Percentiles rank a stretch among this genome's conserved stretches.
Evolutionary conservation across 75 land plant species (phyloP).

Genomic region (Gnetum montanum): DNA sequence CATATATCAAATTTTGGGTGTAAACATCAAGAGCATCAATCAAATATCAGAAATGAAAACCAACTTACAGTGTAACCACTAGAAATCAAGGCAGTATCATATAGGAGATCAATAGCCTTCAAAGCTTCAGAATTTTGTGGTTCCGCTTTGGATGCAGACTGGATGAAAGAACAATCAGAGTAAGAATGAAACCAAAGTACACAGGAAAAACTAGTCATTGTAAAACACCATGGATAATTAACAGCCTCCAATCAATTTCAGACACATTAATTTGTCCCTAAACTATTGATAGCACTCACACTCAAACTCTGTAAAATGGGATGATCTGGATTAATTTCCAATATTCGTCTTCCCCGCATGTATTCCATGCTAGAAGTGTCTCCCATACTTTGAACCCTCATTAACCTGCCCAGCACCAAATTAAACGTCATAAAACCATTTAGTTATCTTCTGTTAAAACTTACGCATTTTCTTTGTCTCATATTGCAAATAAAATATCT

Average conservation of each 20-base stretch:
- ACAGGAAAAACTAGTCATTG: neutral
- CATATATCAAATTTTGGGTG: neutral
- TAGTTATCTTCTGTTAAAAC: too few species aligned
- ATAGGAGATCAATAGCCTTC: conserved; percentile 73
- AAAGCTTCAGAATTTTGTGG: conserved; percentile 56
- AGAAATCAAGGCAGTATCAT: conserved; percentile 80
- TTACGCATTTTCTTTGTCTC: too few species aligned
- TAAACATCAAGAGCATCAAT: neutral
- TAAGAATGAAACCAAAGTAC: neutral
- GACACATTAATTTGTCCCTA: too few species aligned
- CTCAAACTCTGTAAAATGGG: conserved; percentile 85
- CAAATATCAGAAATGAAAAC: neutral
- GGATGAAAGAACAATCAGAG: too few species aligned
- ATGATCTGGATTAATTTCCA: conserved; percentile 95
- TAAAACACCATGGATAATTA: too few species aligned
- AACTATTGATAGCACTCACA: conserved; percentile 47
- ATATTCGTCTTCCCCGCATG: conserved; percentile 87
- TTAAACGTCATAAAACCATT: too few species aligned
- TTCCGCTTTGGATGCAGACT: conserved; percentile 54
- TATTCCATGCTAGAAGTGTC: conserved; percentile 84
- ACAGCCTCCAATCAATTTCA: too few species aligned
- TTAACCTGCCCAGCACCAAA: conserved; percentile 64
- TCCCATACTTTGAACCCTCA: conserved; percentile 96
- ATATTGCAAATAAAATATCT: too few species aligned
- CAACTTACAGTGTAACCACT: conserved; percentile 91